Conservation (phyloP, 1,284 basidiomycete species). For the Athelia psychrophila region DNA sequence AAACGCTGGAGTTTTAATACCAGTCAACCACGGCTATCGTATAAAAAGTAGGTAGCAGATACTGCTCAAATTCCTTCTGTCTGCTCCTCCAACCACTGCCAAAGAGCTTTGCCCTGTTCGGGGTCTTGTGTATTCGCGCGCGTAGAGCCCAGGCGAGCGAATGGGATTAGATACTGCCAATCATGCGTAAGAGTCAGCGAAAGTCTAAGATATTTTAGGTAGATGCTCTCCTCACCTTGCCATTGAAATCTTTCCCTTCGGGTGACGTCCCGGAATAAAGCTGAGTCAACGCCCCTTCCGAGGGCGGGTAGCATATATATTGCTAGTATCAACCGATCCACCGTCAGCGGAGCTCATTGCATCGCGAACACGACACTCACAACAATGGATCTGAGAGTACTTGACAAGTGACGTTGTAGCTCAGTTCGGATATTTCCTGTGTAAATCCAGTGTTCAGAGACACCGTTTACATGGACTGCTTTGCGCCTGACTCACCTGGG, state of each 20-base stretch:
- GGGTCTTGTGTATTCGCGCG: constrained; percentile 30
- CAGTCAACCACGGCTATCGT: no score
- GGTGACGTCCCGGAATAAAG: constrained; percentile 48
- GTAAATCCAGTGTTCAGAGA: background rate
- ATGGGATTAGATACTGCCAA: constrained; percentile 43
- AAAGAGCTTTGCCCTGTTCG: constrained; percentile 29
- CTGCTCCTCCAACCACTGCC: constrained; percentile 40
- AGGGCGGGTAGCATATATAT: constrained; percentile 20
- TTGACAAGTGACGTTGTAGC: background rate
- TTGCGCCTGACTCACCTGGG: constrained; percentile 25
- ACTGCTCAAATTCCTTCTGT: constrained; percentile 13
- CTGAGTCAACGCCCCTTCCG: constrained; percentile 37
- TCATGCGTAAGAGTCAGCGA: background rate
- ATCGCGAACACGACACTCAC: constrained; percentile 15
- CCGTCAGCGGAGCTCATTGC: constrained; percentile 1
- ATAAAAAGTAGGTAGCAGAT: no score
- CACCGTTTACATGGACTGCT: background rate
- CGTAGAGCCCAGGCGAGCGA: constrained; percentile 35
- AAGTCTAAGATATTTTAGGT: background rate
- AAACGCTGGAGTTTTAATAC: no score
- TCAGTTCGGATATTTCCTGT: constrained; percentile 5
- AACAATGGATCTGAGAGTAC: background rate
- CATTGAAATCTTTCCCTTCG: constrained; percentile 33
- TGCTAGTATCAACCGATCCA: constrained; percentile 11
- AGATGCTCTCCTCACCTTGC: constrained; percentile 26